phyloP scores from a whole-genome alignment of 805 yeast genomes.

The Candida palmyrensis region DNA sequence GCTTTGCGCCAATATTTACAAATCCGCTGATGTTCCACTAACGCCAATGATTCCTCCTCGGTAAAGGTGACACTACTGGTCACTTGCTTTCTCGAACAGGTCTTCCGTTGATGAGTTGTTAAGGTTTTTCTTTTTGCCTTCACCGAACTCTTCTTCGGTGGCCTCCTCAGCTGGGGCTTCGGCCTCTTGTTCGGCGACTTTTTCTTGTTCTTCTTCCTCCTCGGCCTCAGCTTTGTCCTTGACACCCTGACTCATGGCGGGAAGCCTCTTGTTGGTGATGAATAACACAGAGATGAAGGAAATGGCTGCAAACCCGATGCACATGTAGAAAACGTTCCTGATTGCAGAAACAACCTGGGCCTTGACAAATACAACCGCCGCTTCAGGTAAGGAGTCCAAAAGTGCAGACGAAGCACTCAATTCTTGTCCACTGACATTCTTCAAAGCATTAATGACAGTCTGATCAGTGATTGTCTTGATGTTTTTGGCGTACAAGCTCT shows the following conservation, averaged over 20 bases:
- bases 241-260: conserved; percentile 7
- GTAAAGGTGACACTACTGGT: no score
- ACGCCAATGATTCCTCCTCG: no score
- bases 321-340: conserved; percentile 35
- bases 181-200: no score
- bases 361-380: conserved; percentile 19
- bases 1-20: no score
- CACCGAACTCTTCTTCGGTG: no score
- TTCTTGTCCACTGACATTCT: conserved; percentile 9
- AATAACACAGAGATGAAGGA: conserved; percentile 25
- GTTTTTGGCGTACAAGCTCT: conserved; percentile 9
- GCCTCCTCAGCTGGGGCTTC: no score
- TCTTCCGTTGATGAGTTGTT: no score
- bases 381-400: conserved; percentile 14
- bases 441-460: conserved; percentile 15
- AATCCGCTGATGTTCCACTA: no score
- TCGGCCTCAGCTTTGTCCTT: no score
- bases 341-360: conserved; percentile 29
- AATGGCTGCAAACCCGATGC: conserved; percentile 31
- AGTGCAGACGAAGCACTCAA: conserved; percentile 12
- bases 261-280: conserved; percentile 37
- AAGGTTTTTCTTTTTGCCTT: no score
- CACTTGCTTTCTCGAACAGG: no score
- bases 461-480: conserved; percentile 6
- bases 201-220: no score